Base-by-base conservation (phyloP, 768 basidiomycete genomes). In the Rickenella mellea region DNA sequence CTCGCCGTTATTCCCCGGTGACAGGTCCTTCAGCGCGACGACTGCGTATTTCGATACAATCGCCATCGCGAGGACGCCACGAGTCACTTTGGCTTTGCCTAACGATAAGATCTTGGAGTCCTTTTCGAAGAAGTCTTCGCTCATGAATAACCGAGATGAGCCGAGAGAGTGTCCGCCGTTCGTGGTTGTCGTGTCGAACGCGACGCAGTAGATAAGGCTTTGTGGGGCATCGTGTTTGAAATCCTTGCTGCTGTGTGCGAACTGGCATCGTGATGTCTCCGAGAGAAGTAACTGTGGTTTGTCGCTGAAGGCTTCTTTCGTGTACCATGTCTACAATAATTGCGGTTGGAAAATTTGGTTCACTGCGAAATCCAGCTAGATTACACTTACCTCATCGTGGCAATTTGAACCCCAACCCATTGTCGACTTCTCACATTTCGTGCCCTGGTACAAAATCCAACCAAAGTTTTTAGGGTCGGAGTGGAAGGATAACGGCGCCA, bases 21-120 rank as follows among this genome's bases (percentile, higher is more conserved):
- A 62, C 14, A 80, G 46, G 47, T 89, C 89, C 60, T 79, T 83
- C 48, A 98, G 54, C 1, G 93, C 94, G 5, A 89, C 92, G 8
- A 98, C 84, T 4, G 89, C 83, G 55, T 82, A 99, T 56, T 93
- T 91, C 60, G 80, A 82, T 6, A 96, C 89, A 41, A 93, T 86
- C 0, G 94, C 94, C 40, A 99, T 77, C 0, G 90, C 94, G 4
- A 89, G 70, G n/a, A 99, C 80, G 1, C 94, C 96, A 25, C 76
- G 78, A 0, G 91, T 86, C 40, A 82, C 78, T 62, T 80, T 88
- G 5, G 78, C 82, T 14, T 90, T 83, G 1, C 92, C 89, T 1
- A 99, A 70, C 51, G 90, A 86, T 51, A 94, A 90, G 35, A 84
- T 67, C n/a, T 69, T 69, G 33, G 57, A 71, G 5, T 79, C 74